Evolutionary conservation across 306 rosid species (phyloP), one percentile per base, ranked within the genome.

Genomic region (Mimosa bimucronata): DNA sequence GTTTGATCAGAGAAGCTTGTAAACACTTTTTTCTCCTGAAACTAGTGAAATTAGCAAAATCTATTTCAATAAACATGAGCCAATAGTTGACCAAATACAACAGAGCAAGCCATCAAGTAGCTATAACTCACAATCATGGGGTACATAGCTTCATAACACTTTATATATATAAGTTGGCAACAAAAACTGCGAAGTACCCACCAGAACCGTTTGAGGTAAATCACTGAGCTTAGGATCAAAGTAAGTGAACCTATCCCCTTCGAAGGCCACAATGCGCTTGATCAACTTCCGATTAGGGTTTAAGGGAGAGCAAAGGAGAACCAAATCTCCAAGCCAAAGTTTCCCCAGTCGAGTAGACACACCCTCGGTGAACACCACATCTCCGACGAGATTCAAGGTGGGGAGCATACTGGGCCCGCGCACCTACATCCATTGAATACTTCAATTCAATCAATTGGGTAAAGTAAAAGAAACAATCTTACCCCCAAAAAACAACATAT

Each of bases 361-460:
- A 81, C 74, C 91, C 15, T 94, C 98, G 29, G 77, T 74, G 26
- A 92, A 71, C 11, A 92, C 52, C 40, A 94, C 87, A 25, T 92
- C 97, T 26, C 95, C 97, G 65, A 85, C 68, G 15, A 80, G 25
- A 76, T 91, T 92, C 58, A 94, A 73, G 61, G 97, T 92, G 18
- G 97, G 98, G 52, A 92, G 90, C 98, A 94, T 94, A 61, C 97
- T 92, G 8, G 90, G 88, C 0, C 97, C 97, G 58, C 87, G 73
- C 13, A 88, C 89, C 97, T 94, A 89, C 75, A 85, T 78, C 9
- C 79, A 86, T 30, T 48, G 66, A 71, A 87, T 57, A 21, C 8
- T 2, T 48, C 79, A 66, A 66, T 71, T 66, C 6, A 76, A 75
- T n/a, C n/a, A n/a, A n/a, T 55, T 70, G 28, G 41, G 77, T 25